Evolutionary conservation across 2,329 filamentous ascomycete species (phyloP).

Genomic region (Trichoderma afroharzianum): DNA sequence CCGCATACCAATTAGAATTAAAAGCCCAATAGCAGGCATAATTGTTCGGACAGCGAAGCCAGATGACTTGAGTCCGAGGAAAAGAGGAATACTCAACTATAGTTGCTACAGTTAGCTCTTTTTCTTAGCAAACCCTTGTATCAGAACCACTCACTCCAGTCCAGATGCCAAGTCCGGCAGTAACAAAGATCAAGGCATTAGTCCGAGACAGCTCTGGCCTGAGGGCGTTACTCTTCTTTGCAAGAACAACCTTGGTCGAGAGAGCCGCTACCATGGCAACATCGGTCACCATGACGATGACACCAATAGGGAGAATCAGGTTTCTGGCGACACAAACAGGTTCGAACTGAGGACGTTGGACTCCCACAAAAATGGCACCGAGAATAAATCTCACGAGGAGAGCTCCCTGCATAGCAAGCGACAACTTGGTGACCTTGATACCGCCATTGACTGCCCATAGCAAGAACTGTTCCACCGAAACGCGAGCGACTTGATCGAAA

Average conservation of each 20-base stretch:
- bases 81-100: constrained; percentile 50
- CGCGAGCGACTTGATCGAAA: constrained; percentile 56
- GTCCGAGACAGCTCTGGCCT: constrained; percentile 28
- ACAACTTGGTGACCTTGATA: constrained; percentile 35
- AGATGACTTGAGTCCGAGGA: constrained; percentile 44
- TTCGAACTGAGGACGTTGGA: constrained; percentile 50
- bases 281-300: constrained; percentile 45
- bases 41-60: constrained; percentile 45
- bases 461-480: constrained; percentile 52
- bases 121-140: too few species aligned
- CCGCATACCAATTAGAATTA: constrained; percentile 45
- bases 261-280: constrained; percentile 42
- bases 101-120: constrained; percentile 14
- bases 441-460: constrained; percentile 47
- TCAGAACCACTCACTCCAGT: constrained; percentile 44
- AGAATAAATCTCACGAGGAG: constrained; percentile 48
- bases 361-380: constrained; percentile 52
- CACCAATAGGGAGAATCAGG: constrained; percentile 42
- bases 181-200: constrained; percentile 41
- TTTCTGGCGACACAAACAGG: constrained; percentile 50
- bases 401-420: constrained; percentile 43
- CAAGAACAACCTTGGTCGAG: constrained; percentile 39
- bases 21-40: constrained; percentile 48
- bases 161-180: constrained; percentile 50
- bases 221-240: constrained; percentile 32